Evolutionary conservation across 2,329 filamentous ascomycete species (phyloP).

Genomic region (Sphaerostilbella broomeana): DNA sequence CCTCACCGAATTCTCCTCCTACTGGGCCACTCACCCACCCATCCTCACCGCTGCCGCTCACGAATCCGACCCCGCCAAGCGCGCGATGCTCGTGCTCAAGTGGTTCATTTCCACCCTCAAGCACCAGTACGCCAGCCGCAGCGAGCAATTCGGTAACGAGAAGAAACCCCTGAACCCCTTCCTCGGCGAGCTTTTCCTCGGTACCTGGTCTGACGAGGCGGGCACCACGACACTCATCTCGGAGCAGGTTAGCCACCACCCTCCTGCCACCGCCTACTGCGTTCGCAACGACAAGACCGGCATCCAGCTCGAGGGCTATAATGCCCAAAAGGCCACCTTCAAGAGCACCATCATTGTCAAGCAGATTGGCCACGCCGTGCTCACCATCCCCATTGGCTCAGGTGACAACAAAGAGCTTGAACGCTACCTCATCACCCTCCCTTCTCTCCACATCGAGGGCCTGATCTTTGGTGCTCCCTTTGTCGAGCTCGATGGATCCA

Average conservation of each 20-base stretch:
- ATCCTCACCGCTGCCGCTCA: slow-evolving; percentile 76
- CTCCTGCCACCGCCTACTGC: slow-evolving; percentile 88
- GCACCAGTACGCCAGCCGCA: slow-evolving; percentile 70
- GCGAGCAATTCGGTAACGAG: slow-evolving; percentile 78
- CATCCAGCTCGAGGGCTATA: slow-evolving; percentile 77
- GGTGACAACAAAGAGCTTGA: slow-evolving; percentile 41
- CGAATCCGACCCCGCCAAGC: slow-evolving; percentile 73
- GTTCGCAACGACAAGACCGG: slow-evolving; percentile 83
- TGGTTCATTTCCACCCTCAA: slow-evolving; percentile 94
- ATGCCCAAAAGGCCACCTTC: slow-evolving; percentile 94
- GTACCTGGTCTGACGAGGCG: slow-evolving; percentile 76
- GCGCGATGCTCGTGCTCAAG: slow-evolving; percentile 81
- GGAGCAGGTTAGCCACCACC: slow-evolving; percentile 93
- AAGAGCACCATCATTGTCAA: slow-evolving; percentile 90
- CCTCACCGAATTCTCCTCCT: slow-evolving; percentile 72
- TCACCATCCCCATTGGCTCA: slow-evolving; percentile 56
- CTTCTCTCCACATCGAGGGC: slow-evolving; percentile 86
- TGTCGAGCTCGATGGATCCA: slow-evolving; percentile 80
- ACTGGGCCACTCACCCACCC: slow-evolving; percentile 73
- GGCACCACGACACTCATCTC: slow-evolving; percentile 83
- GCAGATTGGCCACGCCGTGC: slow-evolving; percentile 82
- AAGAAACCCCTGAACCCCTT: slow-evolving; percentile 98
- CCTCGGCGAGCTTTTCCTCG: slow-evolving; percentile 87
- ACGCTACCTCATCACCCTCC: slow-evolving; percentile 85
- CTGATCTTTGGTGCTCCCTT: slow-evolving; percentile 82